Evolutionary conservation across 352 stramenopile species (phyloP), one percentile per base, ranked within the genome.

Genomic region (Aphanomyces invadans): DNA sequence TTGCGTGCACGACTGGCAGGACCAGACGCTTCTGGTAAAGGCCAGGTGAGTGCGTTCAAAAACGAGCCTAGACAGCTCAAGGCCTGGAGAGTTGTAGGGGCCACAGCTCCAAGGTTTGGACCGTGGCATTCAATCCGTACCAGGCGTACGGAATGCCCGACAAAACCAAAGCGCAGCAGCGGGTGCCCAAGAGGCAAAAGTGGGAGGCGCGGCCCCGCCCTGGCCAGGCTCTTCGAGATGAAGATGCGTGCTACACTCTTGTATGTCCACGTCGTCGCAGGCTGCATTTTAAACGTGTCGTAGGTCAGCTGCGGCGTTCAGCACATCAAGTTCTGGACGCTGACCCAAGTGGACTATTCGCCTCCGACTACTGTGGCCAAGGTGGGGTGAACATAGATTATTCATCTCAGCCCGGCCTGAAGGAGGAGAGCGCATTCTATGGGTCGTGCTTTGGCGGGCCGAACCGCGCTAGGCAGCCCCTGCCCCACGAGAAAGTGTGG

Each of bases 261-360:
- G 81, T 63, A 48, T 25, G 1, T 25, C 36, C 17, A 10, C 17
- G 38, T 45, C 36, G 38, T 32, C 5, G 15, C 17, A 45, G 38
- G 2, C 1, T 26, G 15, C 10, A 38, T 19, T 10, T 45, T 45
- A 9, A 49, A 19, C 12, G 1, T 61, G 3, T 7, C 25, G 9
- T 63, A 63, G 55, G 59, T 88, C 55, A 88, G 77, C 46, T 90
- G 80, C 39, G 81, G 81, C 33, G 78, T 88, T 17, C 75, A 81
- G 4, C 81, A 90, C 67, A 90, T 88, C 53, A 75, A 81, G 1
- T 90, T 90, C 61, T 90, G 81, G 81, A 86, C 79, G 4, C 69
- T 90, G 29, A 79, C 77, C 11, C 85, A 83, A 51, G 75, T 74
- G 26, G 76, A 86, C 38, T 87, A 80, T 33, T 68, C 72, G 7